Conservation (phyloP, 1,284 basidiomycete species). For the Jaminaea rosea region DNA sequence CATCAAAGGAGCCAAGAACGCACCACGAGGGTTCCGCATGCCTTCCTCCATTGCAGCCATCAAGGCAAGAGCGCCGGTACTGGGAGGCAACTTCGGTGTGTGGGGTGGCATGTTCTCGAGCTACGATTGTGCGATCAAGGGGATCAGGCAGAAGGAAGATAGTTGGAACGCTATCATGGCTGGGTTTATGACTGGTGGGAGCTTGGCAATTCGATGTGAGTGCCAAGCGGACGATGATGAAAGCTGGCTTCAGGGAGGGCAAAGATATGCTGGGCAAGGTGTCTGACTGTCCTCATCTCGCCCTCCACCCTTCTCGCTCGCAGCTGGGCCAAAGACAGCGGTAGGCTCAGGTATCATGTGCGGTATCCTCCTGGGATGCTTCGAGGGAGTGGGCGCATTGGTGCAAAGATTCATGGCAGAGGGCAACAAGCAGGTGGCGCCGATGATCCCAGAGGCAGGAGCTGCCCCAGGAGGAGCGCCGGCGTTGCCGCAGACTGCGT, state of each 20-base stretch:
- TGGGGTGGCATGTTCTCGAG: conserved; percentile 74
- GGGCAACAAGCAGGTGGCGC: conserved; percentile 52
- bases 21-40: conserved; percentile 85
- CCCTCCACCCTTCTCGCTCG: conserved; percentile 6
- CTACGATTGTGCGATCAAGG: conserved; percentile 96
- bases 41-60: conserved; percentile 89
- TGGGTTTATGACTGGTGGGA: conserved; percentile 96
- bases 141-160: conserved; percentile 91
- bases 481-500: background rate
- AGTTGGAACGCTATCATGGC: conserved; percentile 99
- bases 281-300: background rate
- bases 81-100: conserved; percentile 93
- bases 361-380: conserved; percentile 91
- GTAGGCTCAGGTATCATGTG: conserved; percentile 86
- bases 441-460: conserved; percentile 15
- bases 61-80: conserved; percentile 95
- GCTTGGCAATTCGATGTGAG: conserved; percentile 84
- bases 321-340: conserved; percentile 84
- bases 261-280: background rate
- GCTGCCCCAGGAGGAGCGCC: background rate
- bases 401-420: conserved; percentile 74
- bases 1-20: conserved; percentile 95
- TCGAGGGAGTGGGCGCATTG: conserved; percentile 68
- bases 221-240: background rate
- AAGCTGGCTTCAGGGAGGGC: background rate